Conservation (phyloP, 2,329 filamentous ascomycete genomes). For the Hymenotorrendiella dingleyae region DNA sequence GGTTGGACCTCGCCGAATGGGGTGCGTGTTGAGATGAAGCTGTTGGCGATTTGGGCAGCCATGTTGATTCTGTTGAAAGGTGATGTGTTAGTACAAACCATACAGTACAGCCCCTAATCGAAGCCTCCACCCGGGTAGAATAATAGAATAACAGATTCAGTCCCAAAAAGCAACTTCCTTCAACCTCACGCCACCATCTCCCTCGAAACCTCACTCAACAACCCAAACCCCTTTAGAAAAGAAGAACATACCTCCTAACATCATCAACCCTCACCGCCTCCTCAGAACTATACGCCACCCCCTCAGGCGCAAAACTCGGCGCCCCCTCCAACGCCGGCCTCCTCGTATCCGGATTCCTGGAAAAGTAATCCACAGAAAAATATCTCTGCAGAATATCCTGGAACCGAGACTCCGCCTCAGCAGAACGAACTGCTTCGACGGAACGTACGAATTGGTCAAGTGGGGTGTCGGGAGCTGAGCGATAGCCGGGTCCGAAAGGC, state of each 20-base stretch:
- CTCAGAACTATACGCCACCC: background rate
- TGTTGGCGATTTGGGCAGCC: slow-evolving; percentile 19
- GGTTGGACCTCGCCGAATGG: slow-evolving; percentile 21
- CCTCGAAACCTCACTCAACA: no score
- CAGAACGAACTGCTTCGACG: slow-evolving; percentile 2
- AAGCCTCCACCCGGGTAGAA: no score
- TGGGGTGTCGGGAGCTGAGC: background rate
- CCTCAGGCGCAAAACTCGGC: no score
- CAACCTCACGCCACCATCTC: no score
- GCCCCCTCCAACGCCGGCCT: background rate
- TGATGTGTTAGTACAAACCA: background rate
- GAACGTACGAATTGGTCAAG: background rate
- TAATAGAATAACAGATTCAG: no score
- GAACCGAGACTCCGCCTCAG: slow-evolving; percentile 1
- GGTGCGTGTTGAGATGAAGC: slow-evolving; percentile 6
- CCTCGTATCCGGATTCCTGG: slow-evolving; percentile 1
- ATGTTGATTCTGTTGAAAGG: slow-evolving; percentile 15
- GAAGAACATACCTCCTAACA: slow-evolving; percentile 11
- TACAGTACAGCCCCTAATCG: no score
- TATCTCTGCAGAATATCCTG: no score
- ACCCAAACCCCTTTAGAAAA: background rate
- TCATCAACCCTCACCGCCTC: slow-evolving; percentile 7
- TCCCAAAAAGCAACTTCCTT: no score
- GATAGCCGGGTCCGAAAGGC: background rate
- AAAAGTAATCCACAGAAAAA: no score